Conservation (phyloP, 257 asterid species). For the Primulina huaijiensis region DNA sequence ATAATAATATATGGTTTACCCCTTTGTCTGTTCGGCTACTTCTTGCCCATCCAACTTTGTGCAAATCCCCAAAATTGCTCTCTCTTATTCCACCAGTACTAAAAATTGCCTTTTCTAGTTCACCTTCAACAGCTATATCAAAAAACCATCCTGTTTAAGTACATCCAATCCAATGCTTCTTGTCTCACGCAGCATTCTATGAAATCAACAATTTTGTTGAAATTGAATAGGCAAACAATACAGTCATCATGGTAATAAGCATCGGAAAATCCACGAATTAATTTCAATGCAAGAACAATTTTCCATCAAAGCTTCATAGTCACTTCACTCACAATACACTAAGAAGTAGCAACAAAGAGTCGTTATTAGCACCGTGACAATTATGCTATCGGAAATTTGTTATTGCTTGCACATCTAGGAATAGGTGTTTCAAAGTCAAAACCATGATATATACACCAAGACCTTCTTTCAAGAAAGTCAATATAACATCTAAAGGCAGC, state of each 20-base stretch:
- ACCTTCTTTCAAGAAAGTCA: neutral
- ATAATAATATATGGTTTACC: conserved; percentile 41
- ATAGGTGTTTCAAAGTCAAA: no score
- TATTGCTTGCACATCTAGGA: no score
- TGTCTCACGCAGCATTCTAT: neutral
- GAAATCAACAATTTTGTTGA: neutral
- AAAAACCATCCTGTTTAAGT: neutral
- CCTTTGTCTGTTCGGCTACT: conserved; percentile 99
- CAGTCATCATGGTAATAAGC: neutral
- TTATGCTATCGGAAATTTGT: no score
- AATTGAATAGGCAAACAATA: neutral
- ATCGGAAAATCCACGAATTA: neutral
- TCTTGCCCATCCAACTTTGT: conserved; percentile 88
- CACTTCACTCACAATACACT: neutral
- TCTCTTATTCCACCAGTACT: conserved; percentile 90
- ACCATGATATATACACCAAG: no score
- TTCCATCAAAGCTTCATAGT: neutral
- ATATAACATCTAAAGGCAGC: neutral
- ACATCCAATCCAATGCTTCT: neutral
- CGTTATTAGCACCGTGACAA: neutral
- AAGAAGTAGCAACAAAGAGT: neutral
- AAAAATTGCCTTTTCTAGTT: conserved; percentile 66
- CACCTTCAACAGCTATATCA: neutral
- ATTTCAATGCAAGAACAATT: neutral
- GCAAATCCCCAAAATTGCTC: conserved; percentile 80